A percentile compares a stretch with the other conserved stretches of the same genome.
Evolutionary conservation across 2,329 filamentous ascomycete species (phyloP).

Genomic region (Talaromyces rugulosus): DNA sequence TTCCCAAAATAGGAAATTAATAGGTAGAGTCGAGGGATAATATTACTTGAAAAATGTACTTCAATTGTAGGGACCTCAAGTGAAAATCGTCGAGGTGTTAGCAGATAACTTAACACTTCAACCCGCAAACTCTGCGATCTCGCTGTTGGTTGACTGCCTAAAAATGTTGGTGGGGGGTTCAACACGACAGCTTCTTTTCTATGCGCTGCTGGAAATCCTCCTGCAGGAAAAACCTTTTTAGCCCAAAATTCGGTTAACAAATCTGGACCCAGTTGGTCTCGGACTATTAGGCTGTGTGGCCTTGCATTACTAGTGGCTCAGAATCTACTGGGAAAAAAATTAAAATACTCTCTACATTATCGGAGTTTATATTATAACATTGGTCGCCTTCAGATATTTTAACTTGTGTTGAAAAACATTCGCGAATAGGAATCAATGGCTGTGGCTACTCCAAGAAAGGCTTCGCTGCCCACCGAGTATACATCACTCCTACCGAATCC

Average conservation of each 20-base stretch:
- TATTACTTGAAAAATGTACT: not conserved
- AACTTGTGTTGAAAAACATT: not conserved
- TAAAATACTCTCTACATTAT: not conserved
- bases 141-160: not conserved
- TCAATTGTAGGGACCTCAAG: not conserved
- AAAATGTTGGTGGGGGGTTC: not conserved
- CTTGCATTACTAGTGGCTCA: not conserved
- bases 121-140: not conserved
- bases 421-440: not conserved
- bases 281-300: not conserved
- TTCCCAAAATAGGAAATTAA: not conserved
- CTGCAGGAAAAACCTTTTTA: not conserved
- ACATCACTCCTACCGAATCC: constrained; percentile 26
- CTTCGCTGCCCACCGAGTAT: constrained; percentile 18
- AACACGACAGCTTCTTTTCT: not conserved
- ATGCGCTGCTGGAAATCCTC: not conserved
- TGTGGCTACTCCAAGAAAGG: not conserved
- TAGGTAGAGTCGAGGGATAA: not conserved
- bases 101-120: not conserved
- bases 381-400: not conserved
- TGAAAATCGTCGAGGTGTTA: not conserved
- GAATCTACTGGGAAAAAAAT: not conserved
- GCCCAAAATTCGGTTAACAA: not conserved
- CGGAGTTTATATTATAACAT: not conserved
- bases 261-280: not conserved